Base-by-base conservation (phyloP, 2,329 filamentous ascomycete genomes). In the Colletotrichum tofieldiae region DNA sequence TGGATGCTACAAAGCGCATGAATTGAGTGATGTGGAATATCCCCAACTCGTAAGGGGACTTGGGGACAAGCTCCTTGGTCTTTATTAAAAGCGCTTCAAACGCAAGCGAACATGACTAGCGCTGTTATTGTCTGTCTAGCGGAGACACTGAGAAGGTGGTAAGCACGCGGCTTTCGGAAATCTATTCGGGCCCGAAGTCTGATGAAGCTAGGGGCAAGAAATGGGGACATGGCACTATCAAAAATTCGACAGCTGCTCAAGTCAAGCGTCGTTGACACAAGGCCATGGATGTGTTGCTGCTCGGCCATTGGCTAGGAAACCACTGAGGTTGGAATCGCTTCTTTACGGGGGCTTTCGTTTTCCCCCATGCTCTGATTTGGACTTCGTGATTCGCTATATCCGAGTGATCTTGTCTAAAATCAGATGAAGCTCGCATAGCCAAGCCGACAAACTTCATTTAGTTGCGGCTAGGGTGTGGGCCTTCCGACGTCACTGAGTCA, bases 401-500 rank as follows among this genome's bases (percentile, higher is more conserved):
- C 9, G 3, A 45, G 9, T n/a, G 7, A 29, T 29, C 20, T 35
- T 49, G 14, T 60, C 18, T 4, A 51, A 14, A 56, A 39, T 26
- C n/a, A 18, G 16, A 20, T 26, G 20, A n/a, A 18, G 23, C n/a
- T 23, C 37, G 26, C 23, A 26, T 26, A 51, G 56, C n/a, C 6
- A 18, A 66, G 3, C 54, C 14, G 18, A 26, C 41, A 35, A 32
- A 32, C 37, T 41, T 45, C 51, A 69, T 65, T 29, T n/a, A 59
- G 47, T 8, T 58, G 52, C 47, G 45, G 47, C 43, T 47, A n/a
- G 6, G 0, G 5, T 18, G 62, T 60, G 54, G 67, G 55, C 32
- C 54, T 45, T 32, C 7, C 16, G 26, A 32, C 12, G n/a, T 16
- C 7, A 55, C 56, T 35, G 68, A 71, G 47, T 71, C 68, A 67